Evolutionary conservation across 768 basidiomycete species (phyloP).

Genomic region (Crepidotus variabilis): DNA sequence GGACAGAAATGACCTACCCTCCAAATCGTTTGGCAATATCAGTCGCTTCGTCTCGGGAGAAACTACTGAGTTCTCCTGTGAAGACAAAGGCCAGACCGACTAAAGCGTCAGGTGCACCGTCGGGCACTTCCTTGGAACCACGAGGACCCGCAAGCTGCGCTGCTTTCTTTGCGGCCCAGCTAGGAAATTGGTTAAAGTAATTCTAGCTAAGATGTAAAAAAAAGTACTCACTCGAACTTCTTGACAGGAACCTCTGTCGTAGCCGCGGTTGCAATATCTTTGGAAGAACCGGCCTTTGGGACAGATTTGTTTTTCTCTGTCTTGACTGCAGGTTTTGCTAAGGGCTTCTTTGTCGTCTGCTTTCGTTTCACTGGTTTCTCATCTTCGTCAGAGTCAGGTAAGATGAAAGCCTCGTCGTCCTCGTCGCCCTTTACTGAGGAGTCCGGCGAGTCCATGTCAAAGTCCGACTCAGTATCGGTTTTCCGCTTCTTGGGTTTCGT

Average conservation of each 20-base stretch:
- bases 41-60: conserved; percentile 82
- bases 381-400: conserved; percentile 9
- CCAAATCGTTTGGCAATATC: conserved; percentile 93
- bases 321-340: conserved; percentile 12
- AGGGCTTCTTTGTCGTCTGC: conserved; percentile 18
- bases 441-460: conserved; percentile 18
- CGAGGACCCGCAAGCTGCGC: conserved; percentile 60
- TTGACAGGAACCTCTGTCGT: conserved; percentile 16
- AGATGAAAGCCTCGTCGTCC: background rate
- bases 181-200: conserved; percentile 11
- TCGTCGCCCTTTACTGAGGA: background rate
- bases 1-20: conserved; percentile 51
- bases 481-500: conserved; percentile 18
- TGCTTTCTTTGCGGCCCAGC: conserved; percentile 48
- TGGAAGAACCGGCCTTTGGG: conserved; percentile 8
- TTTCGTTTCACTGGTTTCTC: conserved; percentile 25
- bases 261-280: conserved; percentile 8
- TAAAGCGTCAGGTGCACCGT: conserved; percentile 70
- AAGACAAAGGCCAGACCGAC: conserved; percentile 91
- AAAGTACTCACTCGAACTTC: conserved; percentile 24
- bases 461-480: conserved; percentile 20
- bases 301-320: conserved; percentile 11
- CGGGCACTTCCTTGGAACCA: conserved; percentile 71
- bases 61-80: conserved; percentile 85
- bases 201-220: background rate